Conservation (phyloP, 2,329 filamentous ascomycete genomes). For the Zalaria obscura region DNA sequence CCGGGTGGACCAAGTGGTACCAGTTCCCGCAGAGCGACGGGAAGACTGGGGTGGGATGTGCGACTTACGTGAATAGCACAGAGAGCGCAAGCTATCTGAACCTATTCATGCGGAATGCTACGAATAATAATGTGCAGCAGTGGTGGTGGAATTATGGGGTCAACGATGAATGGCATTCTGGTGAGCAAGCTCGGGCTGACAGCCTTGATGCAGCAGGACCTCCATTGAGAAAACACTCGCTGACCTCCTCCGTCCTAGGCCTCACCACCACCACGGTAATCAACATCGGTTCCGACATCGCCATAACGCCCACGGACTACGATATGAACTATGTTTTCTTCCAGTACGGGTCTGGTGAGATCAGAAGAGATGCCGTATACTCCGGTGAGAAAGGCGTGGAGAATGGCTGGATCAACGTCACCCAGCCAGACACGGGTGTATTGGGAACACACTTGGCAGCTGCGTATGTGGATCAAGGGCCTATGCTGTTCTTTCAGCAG, state of each 20-base stretch:
- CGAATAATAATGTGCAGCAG: background rate
- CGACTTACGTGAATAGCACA: background rate
- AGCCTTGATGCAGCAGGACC: background rate
- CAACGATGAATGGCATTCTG: background rate
- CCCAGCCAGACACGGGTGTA: background rate
- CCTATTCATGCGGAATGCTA: background rate
- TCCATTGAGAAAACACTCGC: background rate
- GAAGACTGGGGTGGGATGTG: background rate
- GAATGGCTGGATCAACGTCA: background rate
- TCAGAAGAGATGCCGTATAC: background rate
- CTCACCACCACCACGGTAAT: background rate
- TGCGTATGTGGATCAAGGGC: background rate
- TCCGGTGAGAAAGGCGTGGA: background rate
- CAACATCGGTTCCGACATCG: background rate
- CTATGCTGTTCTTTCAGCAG: background rate
- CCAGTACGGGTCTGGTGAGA: background rate
- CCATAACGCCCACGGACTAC: background rate
- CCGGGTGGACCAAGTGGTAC: background rate
- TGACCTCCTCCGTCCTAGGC: background rate
- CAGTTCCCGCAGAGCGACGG: background rate
- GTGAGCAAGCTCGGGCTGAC: background rate
- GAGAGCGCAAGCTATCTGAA: background rate
- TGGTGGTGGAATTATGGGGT: background rate
- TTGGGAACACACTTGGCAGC: background rate
- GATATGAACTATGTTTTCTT: background rate